These are phyloP conservation scores for Murraya paniculata DNA, from an alignment of 345 rosid genomes.

Conservation along the genomic window DNA sequence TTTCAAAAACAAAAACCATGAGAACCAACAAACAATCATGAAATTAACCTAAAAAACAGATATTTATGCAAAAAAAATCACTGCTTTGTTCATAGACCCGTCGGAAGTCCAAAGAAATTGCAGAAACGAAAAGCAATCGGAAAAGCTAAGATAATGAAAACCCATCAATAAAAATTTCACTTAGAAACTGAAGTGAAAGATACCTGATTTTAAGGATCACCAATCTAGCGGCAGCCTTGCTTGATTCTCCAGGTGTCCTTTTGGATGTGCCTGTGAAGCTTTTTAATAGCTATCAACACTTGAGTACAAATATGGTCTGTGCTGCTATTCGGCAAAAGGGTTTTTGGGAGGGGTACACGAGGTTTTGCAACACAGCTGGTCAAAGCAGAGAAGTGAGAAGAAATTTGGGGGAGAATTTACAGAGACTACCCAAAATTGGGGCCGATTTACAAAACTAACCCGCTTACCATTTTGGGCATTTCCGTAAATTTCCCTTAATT, in stretches of 20 bases:
- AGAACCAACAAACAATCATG: neutral
- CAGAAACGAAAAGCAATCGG: neutral
- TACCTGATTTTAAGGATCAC: neutral
- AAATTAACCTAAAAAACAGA: neutral
- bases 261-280: neutral
- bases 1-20: neutral
- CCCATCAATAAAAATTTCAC: neutral
- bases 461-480: neutral
- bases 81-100: neutral
- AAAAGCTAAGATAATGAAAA: neutral
- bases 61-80: neutral
- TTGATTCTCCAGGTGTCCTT: neutral
- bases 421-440: neutral
- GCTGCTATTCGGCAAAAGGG: neutral
- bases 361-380: neutral
- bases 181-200: neutral
- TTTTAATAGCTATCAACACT: neutral
- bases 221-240: neutral
- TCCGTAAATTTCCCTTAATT: neutral
- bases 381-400: neutral
- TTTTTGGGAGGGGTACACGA: neutral
- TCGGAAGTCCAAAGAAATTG: neutral
- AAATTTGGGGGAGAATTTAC: neutral
- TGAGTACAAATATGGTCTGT: neutral
- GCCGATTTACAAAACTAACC: neutral